Percentiles rank a stretch among this genome's conserved stretches.
These are phyloP conservation scores for Fusarium nelsonii DNA, from an alignment of 2,329 filamentous ascomycete genomes.

Conservation along the genomic window DNA sequence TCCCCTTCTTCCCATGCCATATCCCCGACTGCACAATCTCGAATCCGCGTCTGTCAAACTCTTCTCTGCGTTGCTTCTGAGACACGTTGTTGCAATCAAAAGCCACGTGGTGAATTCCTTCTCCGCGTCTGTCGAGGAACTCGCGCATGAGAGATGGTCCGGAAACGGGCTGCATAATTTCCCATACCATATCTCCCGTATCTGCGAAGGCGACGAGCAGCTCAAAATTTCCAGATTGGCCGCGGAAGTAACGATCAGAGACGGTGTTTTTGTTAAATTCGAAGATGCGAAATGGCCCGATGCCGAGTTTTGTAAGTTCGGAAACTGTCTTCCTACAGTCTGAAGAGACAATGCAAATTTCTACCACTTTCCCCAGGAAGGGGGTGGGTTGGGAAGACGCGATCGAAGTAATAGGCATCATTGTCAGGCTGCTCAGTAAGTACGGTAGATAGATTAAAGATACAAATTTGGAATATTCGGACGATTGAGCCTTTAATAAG, in stretches of 20 bases:
- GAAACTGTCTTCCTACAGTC: not conserved
- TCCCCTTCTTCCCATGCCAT: constrained; percentile 8
- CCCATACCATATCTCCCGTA: not conserved
- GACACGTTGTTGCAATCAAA: constrained; percentile 4
- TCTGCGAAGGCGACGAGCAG: not conserved
- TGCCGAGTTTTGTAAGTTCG: not conserved
- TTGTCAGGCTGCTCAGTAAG: not conserved
- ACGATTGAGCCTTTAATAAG: too few species aligned
- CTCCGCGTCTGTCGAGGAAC: not conserved
- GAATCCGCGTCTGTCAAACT: not conserved
- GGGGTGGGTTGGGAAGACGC: not conserved
- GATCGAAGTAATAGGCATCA: not conserved
- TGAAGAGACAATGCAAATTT: constrained; percentile 2
- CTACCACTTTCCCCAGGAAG: not conserved
- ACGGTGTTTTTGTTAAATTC: not conserved
- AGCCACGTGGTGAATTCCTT: constrained; percentile 1
- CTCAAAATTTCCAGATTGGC: not conserved
- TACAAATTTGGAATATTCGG: too few species aligned
- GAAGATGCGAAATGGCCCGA: not conserved
- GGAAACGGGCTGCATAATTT: constrained; percentile 9
- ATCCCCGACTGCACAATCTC: not conserved
- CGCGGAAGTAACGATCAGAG: not conserved
- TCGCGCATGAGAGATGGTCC: not conserved
- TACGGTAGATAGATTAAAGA: not conserved
- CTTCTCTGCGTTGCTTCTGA: not conserved